Evolutionary conservation across 176 grass and related monocot genomes (phyloP).

Genomic region (Eleusine coracana): DNA sequence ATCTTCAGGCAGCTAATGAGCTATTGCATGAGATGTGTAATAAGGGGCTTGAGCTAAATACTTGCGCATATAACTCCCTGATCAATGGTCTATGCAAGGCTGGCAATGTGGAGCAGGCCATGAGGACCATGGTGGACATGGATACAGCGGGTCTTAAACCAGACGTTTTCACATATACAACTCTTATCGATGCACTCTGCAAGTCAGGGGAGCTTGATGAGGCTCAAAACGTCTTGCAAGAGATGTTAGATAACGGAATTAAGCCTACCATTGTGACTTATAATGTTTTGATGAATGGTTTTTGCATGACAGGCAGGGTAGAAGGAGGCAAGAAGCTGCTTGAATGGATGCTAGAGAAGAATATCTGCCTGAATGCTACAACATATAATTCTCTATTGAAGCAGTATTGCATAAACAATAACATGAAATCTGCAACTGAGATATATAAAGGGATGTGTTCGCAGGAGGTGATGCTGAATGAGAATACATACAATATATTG

Average conservation of each 20-base stretch:
- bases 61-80: slow-evolving; percentile 83
- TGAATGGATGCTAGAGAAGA: slow-evolving; percentile 87
- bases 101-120: slow-evolving; percentile 79
- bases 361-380: slow-evolving; percentile 56
- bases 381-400: slow-evolving; percentile 95
- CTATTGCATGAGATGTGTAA: slow-evolving; percentile 83
- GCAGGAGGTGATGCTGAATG: slow-evolving; percentile 56
- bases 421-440: slow-evolving; percentile 81
- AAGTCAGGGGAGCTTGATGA: slow-evolving; percentile 71
- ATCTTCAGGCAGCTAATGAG: slow-evolving; percentile 78
- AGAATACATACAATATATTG: slow-evolving; percentile 96
- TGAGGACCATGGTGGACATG: slow-evolving; percentile 86
- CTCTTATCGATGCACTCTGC: slow-evolving; percentile 84
- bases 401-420: slow-evolving; percentile 73
- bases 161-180: slow-evolving; percentile 90
- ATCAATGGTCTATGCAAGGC: slow-evolving; percentile 94
- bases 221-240: slow-evolving; percentile 69
- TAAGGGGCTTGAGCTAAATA: slow-evolving; percentile 79
- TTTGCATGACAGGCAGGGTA: slow-evolving; percentile 79
- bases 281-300: slow-evolving; percentile 96
- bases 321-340: slow-evolving; percentile 78
- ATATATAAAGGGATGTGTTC: slow-evolving; percentile 76
- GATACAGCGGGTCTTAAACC: slow-evolving; percentile 60
- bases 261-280: slow-evolving; percentile 86
- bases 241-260: slow-evolving; percentile 95